Conservation (phyloP, 2,329 filamentous ascomycete genomes). For the Aspergillus felis region DNA sequence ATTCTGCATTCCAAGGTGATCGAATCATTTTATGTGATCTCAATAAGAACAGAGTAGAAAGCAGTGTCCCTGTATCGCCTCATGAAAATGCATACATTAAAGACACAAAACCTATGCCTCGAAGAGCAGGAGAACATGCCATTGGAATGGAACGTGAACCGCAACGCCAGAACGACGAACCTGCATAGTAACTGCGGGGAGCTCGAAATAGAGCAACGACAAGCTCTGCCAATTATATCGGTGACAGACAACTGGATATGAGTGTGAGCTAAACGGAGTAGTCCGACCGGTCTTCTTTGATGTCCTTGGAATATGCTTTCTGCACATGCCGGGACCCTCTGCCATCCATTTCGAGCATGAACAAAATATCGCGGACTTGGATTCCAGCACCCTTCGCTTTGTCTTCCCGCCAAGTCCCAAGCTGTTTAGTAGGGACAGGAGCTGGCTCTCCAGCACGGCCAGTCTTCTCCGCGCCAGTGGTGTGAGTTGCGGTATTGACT, state of each 20-base stretch:
- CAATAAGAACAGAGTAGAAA: not conserved
- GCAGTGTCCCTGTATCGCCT: not conserved
- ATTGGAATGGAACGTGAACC: constrained; percentile 9
- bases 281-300: constrained; percentile 36
- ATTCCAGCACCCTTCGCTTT: constrained; percentile 72
- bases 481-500: constrained; percentile 26
- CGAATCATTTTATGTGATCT: not conserved
- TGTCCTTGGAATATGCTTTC: constrained; percentile 41
- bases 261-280: constrained; percentile 8
- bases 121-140: not conserved
- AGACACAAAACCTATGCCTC: not conserved
- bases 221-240: not conserved
- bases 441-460: constrained; percentile 27
- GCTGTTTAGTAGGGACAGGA: constrained; percentile 51
- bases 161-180: constrained; percentile 24
- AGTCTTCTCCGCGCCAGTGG: constrained; percentile 27
- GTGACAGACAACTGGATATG: not conserved
- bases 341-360: constrained; percentile 74
- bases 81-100: not conserved
- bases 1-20: not conserved
- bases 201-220: constrained; percentile 3
- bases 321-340: constrained; percentile 43
- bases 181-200: constrained; percentile 21
- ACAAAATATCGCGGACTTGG: constrained; percentile 78
- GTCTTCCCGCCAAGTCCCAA: constrained; percentile 76